Evolutionary conservation across 345 rosid genomes (phyloP), one percentile per base, ranked within the genome.

Genomic region (Euphorbia lathyris): DNA sequence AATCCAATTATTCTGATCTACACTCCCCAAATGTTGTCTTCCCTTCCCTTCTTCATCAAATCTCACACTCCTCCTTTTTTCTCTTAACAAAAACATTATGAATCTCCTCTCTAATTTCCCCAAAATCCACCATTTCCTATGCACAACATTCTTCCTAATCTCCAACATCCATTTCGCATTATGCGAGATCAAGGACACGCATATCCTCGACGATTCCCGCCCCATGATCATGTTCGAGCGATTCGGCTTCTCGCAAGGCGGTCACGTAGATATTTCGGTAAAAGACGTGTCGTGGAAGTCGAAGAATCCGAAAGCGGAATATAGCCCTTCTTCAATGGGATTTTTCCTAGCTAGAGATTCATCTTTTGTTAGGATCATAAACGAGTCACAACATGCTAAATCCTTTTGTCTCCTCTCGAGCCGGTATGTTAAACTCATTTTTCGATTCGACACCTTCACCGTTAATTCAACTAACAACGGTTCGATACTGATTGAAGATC

Each of bases 191-290:
- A 84, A 73, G 68, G 62, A 74, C 75, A 80, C 80, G 2, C 70
- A 68, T 26, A 69, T 86, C 52, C 4, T 71, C 2, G 70, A 74
- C 30, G 90, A 84, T 72, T 76, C 76, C 1, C 75, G 85, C 6
- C 48, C 79, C 0, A 52, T 81, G 64, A 86, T 86, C 76, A 16
- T 84, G 32, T 84, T 86, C 43, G 88, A 84, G 43, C 70, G 72
- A 50, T 86, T 84, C 5, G 88, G 90, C 7, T 86, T 81, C 59
- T 52, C 75, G 3, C 60, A 64, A 50, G 65, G 62, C 2, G 88
- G 90, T 17, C 77, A 64, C 1, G 77, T 78, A 7, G 64, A 56
- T 14, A 63, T 86, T 27, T 75, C 78, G 6, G 42, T 81, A 13
- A 74, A 57, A 23, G 69, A 81, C 19, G 69, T 83, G 40, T 63